Conservation (phyloP, 345 rosid species). For the Erodium maritimum region DNA sequence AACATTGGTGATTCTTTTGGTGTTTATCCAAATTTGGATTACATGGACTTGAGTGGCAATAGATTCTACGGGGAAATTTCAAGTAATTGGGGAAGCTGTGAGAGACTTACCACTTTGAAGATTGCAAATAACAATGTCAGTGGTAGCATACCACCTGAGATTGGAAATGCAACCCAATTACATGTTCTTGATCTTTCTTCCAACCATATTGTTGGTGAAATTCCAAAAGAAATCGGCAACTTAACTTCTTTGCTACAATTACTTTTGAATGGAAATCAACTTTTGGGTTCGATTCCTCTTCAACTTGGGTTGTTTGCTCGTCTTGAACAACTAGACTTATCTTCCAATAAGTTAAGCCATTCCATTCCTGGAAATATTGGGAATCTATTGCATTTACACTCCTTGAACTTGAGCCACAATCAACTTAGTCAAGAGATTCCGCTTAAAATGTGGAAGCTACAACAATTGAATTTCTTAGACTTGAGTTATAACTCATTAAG, state of each 20-base stretch:
- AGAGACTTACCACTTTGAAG: too few relatives aligned
- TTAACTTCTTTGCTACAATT: slow-evolving; percentile 1
- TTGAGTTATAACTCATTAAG: slow-evolving; percentile 13
- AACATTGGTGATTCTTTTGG: too few relatives aligned
- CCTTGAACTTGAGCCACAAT: too few relatives aligned
- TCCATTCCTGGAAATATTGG: slow-evolving; percentile 4
- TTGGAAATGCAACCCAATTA: too few relatives aligned
- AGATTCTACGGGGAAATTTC: too few relatives aligned
- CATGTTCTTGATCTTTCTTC: too few relatives aligned
- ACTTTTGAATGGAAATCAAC: slow-evolving; percentile 5
- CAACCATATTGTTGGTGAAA: too few relatives aligned
- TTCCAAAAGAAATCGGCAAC: background rate
- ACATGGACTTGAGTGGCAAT: too few relatives aligned
- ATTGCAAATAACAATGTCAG: too few relatives aligned
- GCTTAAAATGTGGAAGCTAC: slow-evolving; percentile 4
- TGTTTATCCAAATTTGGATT: too few relatives aligned
- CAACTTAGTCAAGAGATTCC: slow-evolving; percentile 13
- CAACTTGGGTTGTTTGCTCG: slow-evolving; percentile 11
- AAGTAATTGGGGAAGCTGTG: too few relatives aligned
- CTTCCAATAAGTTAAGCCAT: slow-evolving; percentile 7
- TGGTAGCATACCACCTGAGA: too few relatives aligned
- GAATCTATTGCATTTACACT: slow-evolving; percentile 1
- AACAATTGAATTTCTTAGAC: slow-evolving; percentile 6
- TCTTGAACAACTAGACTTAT: slow-evolving; percentile 12
- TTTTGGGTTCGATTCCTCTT: slow-evolving; percentile 16